These are phyloP conservation scores for Umbelopsis sp. DNA, from an alignment of 371 early-diverging fungal species.

Conservation along the genomic window DNA sequence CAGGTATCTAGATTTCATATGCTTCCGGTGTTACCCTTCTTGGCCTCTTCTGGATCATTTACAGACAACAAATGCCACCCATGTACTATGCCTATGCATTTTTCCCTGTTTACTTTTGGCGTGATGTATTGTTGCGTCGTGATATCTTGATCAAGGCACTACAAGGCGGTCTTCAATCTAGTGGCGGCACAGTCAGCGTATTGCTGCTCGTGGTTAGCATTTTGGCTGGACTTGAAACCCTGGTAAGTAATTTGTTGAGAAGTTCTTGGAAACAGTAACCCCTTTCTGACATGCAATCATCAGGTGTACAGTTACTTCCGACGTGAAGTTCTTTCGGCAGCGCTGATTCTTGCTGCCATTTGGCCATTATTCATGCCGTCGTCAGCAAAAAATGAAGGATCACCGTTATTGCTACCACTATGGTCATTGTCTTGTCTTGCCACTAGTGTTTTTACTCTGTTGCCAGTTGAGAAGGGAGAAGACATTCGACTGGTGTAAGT, in stretches of 20 bases:
- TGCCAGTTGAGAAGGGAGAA: conserved; percentile 87
- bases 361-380: conserved; percentile 71
- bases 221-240: conserved; percentile 63
- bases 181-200: not conserved
- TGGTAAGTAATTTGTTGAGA: conserved; percentile 53
- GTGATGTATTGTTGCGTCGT: conserved; percentile 58
- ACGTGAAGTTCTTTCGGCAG: conserved; percentile 62
- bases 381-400: conserved; percentile 33
- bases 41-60: conserved; percentile 54
- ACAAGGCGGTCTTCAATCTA: not conserved
- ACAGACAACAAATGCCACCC: conserved; percentile 74
- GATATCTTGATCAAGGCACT: conserved; percentile 32
- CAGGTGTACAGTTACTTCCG: conserved; percentile 81
- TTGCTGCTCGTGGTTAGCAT: conserved; percentile 38
- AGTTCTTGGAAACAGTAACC: not conserved
- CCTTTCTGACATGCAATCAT: not conserved
- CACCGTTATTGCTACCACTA: conserved; percentile 27
- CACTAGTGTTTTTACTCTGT: conserved; percentile 82
- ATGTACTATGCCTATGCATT: conserved; percentile 86
- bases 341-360: conserved; percentile 50
- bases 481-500: conserved; percentile 75
- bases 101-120: conserved; percentile 91
- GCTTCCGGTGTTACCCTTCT: conserved; percentile 43
- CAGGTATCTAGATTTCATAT: conserved; percentile 44
- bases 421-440: conserved; percentile 74